Evolutionary conservation across 495 filamentous ascomycete genomes (phyloP), one percentile per base, ranked within the genome.

Genomic region (Immersiella caudata): DNA sequence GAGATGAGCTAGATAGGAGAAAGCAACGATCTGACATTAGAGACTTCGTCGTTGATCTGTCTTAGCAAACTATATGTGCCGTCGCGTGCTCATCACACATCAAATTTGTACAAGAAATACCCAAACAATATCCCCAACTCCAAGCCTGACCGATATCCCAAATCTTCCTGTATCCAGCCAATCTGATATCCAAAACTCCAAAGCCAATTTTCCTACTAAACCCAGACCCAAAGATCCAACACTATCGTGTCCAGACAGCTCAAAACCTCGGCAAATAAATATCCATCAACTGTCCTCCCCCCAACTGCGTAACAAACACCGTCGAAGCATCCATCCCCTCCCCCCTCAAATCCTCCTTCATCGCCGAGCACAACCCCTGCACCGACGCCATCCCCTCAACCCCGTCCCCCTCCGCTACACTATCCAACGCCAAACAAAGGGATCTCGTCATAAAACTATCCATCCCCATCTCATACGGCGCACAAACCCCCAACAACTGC

Each of bases 261-360:
- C 59, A 62, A 49, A 75, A 65, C 0, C 54, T 27, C 7, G 73
- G 73, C 12, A 75, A 35, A 49, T 69, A 67, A 49, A 75, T 70
- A 60, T 75, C 71, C 67, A 73, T 20, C 58, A 75, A 33, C 57
- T 72, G 71, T 24, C 71, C 72, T 1, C 71, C 71, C 0, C 73
- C 70, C 29, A 75, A 35, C 57, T 75, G 73, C 60, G 71, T 75
- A 3, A 75, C 73, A 36, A 75, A 75, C 18, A 74, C 71, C 49
- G 35, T 68, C 21, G 54, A 46, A 2, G 64, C 66, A 1, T 64
- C 66, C 9, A 36, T 35, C 12, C 14, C 60, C 24, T 49, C 58
- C 8, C 24, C 65, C 21, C 72, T 59, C 35, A 76, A 54, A 29
- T 73, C 72, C 36, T 67, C 65, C 36, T 60, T 68, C 54, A 76